phyloP scores from a whole-genome alignment of 1,139 yeast species.

The Pichia sp. region DNA sequence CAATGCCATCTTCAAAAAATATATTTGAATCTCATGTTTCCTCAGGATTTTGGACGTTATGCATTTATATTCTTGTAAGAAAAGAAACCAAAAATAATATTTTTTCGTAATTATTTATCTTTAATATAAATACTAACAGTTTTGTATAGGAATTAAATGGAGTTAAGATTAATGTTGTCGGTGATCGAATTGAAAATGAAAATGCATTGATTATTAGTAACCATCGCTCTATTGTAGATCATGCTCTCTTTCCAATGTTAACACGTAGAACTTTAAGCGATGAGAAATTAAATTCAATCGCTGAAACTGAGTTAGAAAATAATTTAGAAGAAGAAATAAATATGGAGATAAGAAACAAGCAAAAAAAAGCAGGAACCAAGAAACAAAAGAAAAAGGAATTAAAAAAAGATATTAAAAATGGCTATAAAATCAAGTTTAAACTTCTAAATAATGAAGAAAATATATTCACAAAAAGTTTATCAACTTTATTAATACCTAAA shows the following conservation, averaged over 20 bases:
- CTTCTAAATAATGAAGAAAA: constrained; percentile 8
- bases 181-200: constrained; percentile 40
- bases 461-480: constrained; percentile 23
- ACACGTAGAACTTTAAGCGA: constrained; percentile 8
- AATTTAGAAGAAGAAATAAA: not conserved
- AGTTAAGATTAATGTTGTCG: constrained; percentile 35
- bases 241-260: constrained; percentile 34
- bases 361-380: constrained; percentile 3
- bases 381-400: constrained; percentile 2
- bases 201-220: constrained; percentile 46
- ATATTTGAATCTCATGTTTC: constrained; percentile 20
- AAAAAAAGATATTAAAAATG: constrained; percentile 7
- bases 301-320: not conserved
- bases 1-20: constrained; percentile 20
- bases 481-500: constrained; percentile 33
- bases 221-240: constrained; percentile 53
- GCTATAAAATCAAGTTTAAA: constrained; percentile 7
- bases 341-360: not conserved
- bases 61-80: constrained; percentile 20
- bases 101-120: constrained; percentile 10
- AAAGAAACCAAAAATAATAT: too few species aligned
- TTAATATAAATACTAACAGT: not conserved
- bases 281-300: not conserved
- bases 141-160: constrained; percentile 34
- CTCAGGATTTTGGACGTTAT: constrained; percentile 28